phyloP scores from a whole-genome alignment of 2,329 filamentous ascomycete species.

The Eutypa lata region DNA sequence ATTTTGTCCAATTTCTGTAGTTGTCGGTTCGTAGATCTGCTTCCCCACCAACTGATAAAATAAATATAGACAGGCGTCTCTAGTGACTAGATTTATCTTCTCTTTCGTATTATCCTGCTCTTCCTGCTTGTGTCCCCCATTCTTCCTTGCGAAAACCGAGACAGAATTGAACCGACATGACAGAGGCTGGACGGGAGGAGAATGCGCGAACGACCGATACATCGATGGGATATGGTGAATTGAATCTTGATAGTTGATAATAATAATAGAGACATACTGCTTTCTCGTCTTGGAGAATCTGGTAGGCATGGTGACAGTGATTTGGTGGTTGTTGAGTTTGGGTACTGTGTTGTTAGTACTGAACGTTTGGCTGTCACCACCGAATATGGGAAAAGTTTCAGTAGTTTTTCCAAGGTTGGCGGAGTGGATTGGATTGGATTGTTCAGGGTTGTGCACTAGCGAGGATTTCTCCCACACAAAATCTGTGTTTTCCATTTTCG shows the following conservation, averaged over 20 bases:
- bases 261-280: too few species aligned
- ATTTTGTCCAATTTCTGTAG: neutral
- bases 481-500: neutral
- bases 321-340: constrained; percentile 27
- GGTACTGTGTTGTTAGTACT: constrained; percentile 8
- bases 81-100: neutral
- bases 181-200: neutral
- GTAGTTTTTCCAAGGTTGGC: neutral
- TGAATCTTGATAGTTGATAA: too few species aligned
- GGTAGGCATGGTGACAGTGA: constrained; percentile 60
- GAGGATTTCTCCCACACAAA: neutral
- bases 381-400: neutral
- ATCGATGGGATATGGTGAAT: constrained; percentile 7
- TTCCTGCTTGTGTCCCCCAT: neutral
- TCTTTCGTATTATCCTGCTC: neutral
- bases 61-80: too few species aligned
- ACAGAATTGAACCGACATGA: neutral
- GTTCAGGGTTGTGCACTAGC: neutral
- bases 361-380: neutral
- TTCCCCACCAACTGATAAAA: neutral
- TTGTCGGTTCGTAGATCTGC: neutral
- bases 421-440: neutral
- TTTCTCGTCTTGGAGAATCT: constrained; percentile 74
- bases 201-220: neutral
- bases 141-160: neutral